Conservation (phyloP, 257 asterid genomes). For the Gardenia jasminoides region DNA sequence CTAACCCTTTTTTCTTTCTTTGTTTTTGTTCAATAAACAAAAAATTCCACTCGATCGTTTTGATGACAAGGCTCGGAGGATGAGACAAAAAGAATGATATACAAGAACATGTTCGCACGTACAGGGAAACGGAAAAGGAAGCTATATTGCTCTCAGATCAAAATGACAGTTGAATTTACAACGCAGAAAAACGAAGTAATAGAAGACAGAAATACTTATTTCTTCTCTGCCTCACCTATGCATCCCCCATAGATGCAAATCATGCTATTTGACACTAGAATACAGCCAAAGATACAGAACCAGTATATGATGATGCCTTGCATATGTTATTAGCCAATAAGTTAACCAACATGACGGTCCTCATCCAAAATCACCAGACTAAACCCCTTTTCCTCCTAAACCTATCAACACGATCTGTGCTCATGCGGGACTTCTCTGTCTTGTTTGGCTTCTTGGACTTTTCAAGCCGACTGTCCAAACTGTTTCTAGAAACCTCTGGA, state of each 20-base stretch:
- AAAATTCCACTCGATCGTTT: too few relatives aligned
- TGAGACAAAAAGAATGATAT: slow-evolving; percentile 15
- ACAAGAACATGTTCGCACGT: background rate
- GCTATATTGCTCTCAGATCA: slow-evolving; percentile 33
- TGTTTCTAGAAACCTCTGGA: slow-evolving; percentile 85
- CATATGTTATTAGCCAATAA: slow-evolving; percentile 12
- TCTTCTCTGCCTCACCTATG: slow-evolving; percentile 24
- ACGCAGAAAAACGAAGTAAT: slow-evolving; percentile 8
- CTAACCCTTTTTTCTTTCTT: too few relatives aligned
- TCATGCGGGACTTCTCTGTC: slow-evolving; percentile 88
- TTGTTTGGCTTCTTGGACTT: slow-evolving; percentile 78
- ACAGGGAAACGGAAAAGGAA: slow-evolving; percentile 13
- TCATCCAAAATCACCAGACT: slow-evolving; percentile 59
- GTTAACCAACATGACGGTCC: slow-evolving; percentile 7
- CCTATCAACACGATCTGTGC: slow-evolving; percentile 83
- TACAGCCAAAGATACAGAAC: slow-evolving; percentile 18
- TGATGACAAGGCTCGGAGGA: background rate
- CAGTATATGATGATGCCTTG: background rate
- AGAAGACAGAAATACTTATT: slow-evolving; percentile 26
- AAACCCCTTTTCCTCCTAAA: slow-evolving; percentile 77
- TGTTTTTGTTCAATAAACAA: too few relatives aligned
- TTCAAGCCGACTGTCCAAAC: slow-evolving; percentile 90
- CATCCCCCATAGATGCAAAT: slow-evolving; percentile 27
- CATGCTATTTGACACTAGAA: background rate
- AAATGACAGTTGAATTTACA: slow-evolving; percentile 43